Conservation (phyloP, 257 asterid species). For the Scutellaria minor region DNA sequence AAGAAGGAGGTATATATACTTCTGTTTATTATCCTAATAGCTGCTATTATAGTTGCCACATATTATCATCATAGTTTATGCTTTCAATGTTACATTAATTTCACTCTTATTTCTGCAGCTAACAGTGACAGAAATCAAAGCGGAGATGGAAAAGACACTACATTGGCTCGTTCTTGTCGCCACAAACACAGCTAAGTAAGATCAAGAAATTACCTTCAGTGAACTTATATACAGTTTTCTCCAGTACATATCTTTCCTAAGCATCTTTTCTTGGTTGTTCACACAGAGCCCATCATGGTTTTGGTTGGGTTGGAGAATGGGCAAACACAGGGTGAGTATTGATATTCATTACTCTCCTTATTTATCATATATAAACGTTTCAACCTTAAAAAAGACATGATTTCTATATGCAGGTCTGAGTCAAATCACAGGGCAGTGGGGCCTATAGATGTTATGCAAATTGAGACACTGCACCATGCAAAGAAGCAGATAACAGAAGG, state of each 20-base stretch:
- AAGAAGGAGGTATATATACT: slow-evolving; percentile 58
- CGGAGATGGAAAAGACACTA: slow-evolving; percentile 82
- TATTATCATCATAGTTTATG: not conserved
- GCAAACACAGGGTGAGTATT: slow-evolving; percentile 70
- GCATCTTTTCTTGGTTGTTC: slow-evolving; percentile 13
- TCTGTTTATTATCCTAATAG: slow-evolving; percentile 14
- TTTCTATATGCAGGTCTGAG: slow-evolving; percentile 53
- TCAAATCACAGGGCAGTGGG: slow-evolving; percentile 49
- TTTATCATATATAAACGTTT: not conserved
- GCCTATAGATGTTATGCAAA: slow-evolving; percentile 56
- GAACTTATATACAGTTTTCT: not conserved
- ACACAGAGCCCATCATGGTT: slow-evolving; percentile 82
- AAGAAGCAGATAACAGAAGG: slow-evolving; percentile 67
- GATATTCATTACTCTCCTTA: not conserved
- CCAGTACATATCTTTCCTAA: not conserved
- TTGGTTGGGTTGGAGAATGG: slow-evolving; percentile 98
- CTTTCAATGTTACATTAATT: slow-evolving; percentile 7
- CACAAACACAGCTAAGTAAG: slow-evolving; percentile 79
- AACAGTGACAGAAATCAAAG: slow-evolving; percentile 54
- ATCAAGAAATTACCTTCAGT: not conserved
- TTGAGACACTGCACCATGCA: slow-evolving; percentile 83
- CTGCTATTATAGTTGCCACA: not conserved
- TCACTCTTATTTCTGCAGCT: slow-evolving; percentile 49
- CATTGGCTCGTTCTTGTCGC: slow-evolving; percentile 81
- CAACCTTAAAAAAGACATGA: not conserved